phyloP scores from a whole-genome alignment of 2,329 filamentous ascomycete species.

The Colletotrichum magnum region DNA sequence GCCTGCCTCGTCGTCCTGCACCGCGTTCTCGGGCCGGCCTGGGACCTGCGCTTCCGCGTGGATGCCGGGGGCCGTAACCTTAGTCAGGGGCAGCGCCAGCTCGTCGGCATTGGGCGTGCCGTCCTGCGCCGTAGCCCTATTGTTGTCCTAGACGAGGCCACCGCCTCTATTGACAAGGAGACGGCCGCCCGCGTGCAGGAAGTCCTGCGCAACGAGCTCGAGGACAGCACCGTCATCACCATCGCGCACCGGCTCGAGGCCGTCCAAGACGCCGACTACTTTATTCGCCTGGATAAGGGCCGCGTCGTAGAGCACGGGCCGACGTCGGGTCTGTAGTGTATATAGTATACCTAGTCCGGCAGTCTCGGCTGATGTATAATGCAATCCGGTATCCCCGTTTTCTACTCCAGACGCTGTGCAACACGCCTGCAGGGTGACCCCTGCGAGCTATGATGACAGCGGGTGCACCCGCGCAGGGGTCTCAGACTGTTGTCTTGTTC shows the following conservation, averaged over 20 bases:
- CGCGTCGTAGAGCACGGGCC: constrained; percentile 65
- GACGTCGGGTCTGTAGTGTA: constrained; percentile 37
- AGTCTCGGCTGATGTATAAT: constrained; percentile 4
- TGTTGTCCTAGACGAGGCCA: constrained; percentile 76
- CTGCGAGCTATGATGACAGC: constrained; percentile 21
- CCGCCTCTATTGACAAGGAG: constrained; percentile 72
- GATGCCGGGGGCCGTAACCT: constrained; percentile 74
- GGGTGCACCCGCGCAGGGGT: constrained; percentile 23
- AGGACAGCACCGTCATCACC: constrained; percentile 72
- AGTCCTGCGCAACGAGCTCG: constrained; percentile 68
- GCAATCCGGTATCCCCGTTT: constrained; percentile 22
- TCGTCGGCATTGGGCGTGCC: constrained; percentile 72
- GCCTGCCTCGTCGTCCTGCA: constrained; percentile 67
- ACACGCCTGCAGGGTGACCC: constrained; percentile 17
- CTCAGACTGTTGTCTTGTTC: too few relatives aligned
- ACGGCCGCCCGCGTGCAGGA: constrained; percentile 72
- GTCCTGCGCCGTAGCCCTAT: constrained; percentile 72
- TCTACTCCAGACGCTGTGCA: constrained; percentile 18
- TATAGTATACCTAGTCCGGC: not conserved
- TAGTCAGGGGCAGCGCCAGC: constrained; percentile 74
- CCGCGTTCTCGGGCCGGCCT: constrained; percentile 69
- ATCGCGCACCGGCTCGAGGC: constrained; percentile 77
- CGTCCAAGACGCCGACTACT: constrained; percentile 71
- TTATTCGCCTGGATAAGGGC: constrained; percentile 67
- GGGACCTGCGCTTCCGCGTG: constrained; percentile 65